Base-by-base conservation (phyloP, 2,329 filamentous ascomycete species). In the Sporothrix luriei region DNA sequence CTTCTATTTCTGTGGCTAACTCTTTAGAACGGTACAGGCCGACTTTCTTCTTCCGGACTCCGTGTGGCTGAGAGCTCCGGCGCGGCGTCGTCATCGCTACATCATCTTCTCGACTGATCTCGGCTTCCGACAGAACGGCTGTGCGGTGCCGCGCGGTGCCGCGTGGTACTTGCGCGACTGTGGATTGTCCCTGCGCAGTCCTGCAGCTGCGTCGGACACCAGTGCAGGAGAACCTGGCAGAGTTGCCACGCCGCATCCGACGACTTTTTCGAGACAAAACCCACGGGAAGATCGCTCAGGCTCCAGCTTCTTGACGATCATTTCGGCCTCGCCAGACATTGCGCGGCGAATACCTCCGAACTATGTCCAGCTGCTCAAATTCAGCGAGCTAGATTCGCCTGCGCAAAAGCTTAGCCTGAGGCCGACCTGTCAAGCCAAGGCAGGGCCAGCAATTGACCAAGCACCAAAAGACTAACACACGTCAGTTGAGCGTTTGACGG, bases 371-470 rank as follows among this genome's bases (percentile, higher is more conserved):
- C 55, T 43, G 33, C 55, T 24, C 55, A 61, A 43, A 61, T 14
- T 6, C 10, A n/a, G 2, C 38, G 10, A 59, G 29, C 33, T n/a
- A 38, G 19, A 38, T 24, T 19, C 7, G 33, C 4, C 33, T 61
- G 55, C 55, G 55, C 55, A 61, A 61, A 43, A 24, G 55, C 19
- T n/a, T 24, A 43, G 21, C 38, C n/a, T 59, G 55, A 43, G n/a
- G 33, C 55, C 55, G 55, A 40, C 55, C 54, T 33, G 14, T 9
- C 29, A 21, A 33, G 29, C 38, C 55, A 24, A n/a, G 29, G n/a
- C 55, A 24, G 55, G 54, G 11, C 33, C 55, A 61, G 33, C 55
- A 43, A 61, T 61, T 61, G 55, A 61, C 55, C 55, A 43, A 38
- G 40, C 55, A 24, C 24, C 51, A 13, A 19, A 19, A 4, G 21